Evolutionary conservation across 2,329 filamentous ascomycete genomes (phyloP), one percentile per base, ranked within the genome.

Genomic region (Xylariaceae sp.): DNA sequence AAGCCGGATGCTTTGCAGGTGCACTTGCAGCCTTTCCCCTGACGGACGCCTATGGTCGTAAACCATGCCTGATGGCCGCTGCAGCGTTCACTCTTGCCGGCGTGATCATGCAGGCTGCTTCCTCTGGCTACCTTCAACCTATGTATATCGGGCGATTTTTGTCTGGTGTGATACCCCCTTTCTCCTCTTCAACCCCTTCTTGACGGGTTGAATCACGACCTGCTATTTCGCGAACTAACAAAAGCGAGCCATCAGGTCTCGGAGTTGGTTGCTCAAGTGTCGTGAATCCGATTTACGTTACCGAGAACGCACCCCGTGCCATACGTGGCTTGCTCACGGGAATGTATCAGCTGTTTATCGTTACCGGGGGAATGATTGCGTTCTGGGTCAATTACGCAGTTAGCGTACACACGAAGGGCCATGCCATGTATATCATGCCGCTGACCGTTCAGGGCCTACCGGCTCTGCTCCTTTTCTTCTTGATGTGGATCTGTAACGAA

Each of bases 401-500:
- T 41, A 66, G 75, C 23, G 65, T 78, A 14, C 73, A 80, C 60
- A 62, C 65, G 32, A 48, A 21, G 0, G 67, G 66, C 9, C 48
- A 60, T 9, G 62, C 61, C 10, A 65, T 68, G 62, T 87, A 83
- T 70, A 78, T 86, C 48, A 77, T 88, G 1, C 86, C 87, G 0
- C 77, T 89, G 7, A 79, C 82, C 42, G 78, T 89, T 65, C 87
- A 89, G 68, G 82, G 79, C 19, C 75, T 89, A 1, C 86, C 87
- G 0, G 84, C 85, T 2, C 64, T 84, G 4, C 72, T 87, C 20
- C 78, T 89, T 2, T 78, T 86, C 58, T 49, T 74, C 42, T 79
- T 82, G 63, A 89, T 89, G 82, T 67, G 83, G 2, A 71, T 88
- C 45, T 86, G 83, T 76, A 81, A 83, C 65, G 86, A 89, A 65